These are phyloP conservation scores for Pleodorina starrii DNA, from an alignment of 139 green algal genomes.

Conservation along the genomic window DNA sequence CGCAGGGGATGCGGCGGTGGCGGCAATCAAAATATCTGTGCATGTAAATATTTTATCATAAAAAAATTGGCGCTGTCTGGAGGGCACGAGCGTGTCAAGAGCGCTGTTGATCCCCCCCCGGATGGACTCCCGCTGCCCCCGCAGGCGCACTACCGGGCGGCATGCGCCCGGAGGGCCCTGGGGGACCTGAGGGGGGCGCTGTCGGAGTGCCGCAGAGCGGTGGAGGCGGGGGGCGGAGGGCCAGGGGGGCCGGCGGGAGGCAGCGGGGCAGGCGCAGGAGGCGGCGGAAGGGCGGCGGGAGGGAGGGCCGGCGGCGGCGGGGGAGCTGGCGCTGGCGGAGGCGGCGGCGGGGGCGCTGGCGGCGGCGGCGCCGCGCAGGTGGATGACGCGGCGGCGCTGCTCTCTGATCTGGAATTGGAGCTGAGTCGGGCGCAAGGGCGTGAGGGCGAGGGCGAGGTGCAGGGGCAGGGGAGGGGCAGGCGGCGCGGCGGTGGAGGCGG, in stretches of 20 bases:
- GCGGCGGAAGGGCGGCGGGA: background rate
- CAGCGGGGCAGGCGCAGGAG: background rate
- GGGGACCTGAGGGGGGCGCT: slow-evolving; percentile 19
- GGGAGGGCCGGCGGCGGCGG: background rate
- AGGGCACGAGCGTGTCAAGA: too few relatives aligned
- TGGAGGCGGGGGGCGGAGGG: background rate
- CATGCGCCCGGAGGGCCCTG: slow-evolving; percentile 14
- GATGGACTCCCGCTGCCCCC: too few relatives aligned
- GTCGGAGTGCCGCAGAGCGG: background rate
- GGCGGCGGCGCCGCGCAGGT: background rate
- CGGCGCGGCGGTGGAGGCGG: background rate
- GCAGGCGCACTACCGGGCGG: slow-evolving; percentile 49
- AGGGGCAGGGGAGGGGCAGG: background rate
- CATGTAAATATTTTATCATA: too few relatives aligned
- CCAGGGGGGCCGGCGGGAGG: background rate
- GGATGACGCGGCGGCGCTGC: background rate
- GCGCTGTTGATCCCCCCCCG: too few relatives aligned
- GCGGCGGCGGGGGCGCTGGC: too few relatives aligned
- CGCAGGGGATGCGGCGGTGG: background rate
- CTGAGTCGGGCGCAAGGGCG: background rate
- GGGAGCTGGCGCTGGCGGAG: background rate
- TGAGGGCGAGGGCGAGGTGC: background rate
- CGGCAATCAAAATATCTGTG: too few relatives aligned
- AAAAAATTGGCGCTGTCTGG: too few relatives aligned
- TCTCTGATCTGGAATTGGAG: slow-evolving; percentile 20